phyloP scores from a whole-genome alignment of 148 eudicot species.

The Euryodendron excelsum region DNA sequence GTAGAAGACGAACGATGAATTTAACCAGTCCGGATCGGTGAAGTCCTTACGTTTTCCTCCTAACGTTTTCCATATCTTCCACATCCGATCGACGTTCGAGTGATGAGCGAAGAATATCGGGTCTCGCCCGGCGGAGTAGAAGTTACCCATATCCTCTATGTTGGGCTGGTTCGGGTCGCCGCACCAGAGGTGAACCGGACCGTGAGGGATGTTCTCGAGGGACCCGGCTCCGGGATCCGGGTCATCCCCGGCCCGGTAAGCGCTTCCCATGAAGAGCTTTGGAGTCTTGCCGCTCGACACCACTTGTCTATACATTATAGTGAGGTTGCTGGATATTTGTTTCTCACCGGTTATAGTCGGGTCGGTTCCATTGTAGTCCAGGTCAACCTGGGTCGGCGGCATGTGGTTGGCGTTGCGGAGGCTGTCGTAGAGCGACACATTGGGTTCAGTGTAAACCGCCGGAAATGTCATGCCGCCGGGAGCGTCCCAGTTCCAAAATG shows the following conservation, averaged over 20 bases:
- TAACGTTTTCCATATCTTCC: slow-evolving; percentile 70
- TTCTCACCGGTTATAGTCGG: slow-evolving; percentile 21
- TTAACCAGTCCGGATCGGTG: no score
- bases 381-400: slow-evolving; percentile 46
- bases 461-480: slow-evolving; percentile 65
- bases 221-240: slow-evolving; percentile 60
- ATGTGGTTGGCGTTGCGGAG: slow-evolving; percentile 52
- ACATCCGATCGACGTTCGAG: slow-evolving; percentile 64
- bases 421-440: slow-evolving; percentile 46
- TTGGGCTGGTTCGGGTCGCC: slow-evolving; percentile 60
- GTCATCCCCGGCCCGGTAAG: slow-evolving; percentile 64
- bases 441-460: slow-evolving; percentile 34
- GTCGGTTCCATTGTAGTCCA: slow-evolving; percentile 47
- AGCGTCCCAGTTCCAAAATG: slow-evolving; percentile 83
- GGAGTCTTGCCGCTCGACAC: slow-evolving; percentile 51
- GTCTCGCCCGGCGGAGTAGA: slow-evolving; percentile 82
- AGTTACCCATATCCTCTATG: slow-evolving; percentile 79
- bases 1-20: no score
- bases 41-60: slow-evolving; percentile 46
- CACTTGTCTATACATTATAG: slow-evolving; percentile 79
- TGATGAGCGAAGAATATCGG: slow-evolving; percentile 83
- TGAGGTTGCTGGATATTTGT: slow-evolving; percentile 44
- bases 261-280: slow-evolving; percentile 59
- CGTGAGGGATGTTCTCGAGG: slow-evolving; percentile 69
- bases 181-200: slow-evolving; percentile 66